Evolutionary conservation across 345 rosid genomes (phyloP).

Genomic region (Eutrema yunnanense): DNA sequence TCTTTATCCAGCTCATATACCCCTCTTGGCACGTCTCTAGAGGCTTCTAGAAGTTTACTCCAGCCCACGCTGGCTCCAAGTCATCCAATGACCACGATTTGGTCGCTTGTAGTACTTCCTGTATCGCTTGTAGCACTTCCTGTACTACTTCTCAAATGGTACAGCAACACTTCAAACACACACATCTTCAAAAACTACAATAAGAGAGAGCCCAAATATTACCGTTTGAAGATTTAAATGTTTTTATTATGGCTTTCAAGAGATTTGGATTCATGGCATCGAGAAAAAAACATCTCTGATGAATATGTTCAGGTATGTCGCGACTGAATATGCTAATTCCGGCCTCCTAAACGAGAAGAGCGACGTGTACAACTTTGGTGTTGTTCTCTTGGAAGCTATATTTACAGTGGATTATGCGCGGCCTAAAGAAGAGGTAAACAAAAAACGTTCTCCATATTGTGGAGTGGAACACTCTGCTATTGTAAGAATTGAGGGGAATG

Average conservation of each 20-base stretch:
- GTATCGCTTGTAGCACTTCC: no score
- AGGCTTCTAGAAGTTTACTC: no score
- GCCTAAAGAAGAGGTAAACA: conserved; percentile 75
- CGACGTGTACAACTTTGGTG: conserved; percentile 93
- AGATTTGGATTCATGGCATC: background rate
- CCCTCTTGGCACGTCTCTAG: no score
- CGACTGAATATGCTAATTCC: conserved; percentile 94
- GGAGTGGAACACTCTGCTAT: background rate
- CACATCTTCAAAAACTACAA: conserved; percentile 71
- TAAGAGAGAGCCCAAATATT: background rate
- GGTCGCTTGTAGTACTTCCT: no score
- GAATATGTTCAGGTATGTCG: conserved; percentile 60
- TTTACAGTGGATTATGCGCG: conserved; percentile 82
- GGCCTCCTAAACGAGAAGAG: conserved; percentile 93
- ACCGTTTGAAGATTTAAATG: background rate
- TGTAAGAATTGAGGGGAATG: background rate
- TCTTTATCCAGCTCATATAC: no score
- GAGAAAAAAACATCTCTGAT: background rate
- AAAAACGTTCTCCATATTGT: background rate
- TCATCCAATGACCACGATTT: no score
- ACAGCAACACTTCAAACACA: no score
- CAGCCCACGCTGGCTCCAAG: no score
- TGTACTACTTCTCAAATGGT: no score
- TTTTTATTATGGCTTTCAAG: background rate
- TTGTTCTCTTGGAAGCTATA: conserved; percentile 79